phyloP scores from a whole-genome alignment of 2,329 filamentous ascomycete species.

The Neonectria magnoliae region DNA sequence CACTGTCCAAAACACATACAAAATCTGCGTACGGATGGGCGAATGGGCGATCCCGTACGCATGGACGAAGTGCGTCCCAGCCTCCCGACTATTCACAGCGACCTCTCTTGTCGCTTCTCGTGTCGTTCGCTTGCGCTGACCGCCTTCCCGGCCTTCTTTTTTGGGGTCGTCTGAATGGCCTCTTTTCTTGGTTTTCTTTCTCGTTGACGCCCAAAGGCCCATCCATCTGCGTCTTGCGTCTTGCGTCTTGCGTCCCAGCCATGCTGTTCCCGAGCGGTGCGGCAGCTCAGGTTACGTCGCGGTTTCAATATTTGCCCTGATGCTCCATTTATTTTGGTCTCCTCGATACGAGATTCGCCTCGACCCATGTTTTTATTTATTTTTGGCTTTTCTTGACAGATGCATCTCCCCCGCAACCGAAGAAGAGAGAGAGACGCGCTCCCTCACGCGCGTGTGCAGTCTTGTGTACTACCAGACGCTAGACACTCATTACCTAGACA shows the following conservation, averaged over 20 bases:
- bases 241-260: constrained; percentile 14
- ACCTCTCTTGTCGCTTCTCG: constrained; percentile 18
- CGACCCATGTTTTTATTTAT: constrained; percentile 31
- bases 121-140: constrained; percentile 17
- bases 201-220: constrained; percentile 16
- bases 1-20: constrained; percentile 27
- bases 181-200: background rate
- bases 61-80: constrained; percentile 22
- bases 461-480: background rate
- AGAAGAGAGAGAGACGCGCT: constrained; percentile 31
- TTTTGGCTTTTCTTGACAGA: constrained; percentile 29
- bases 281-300: constrained; percentile 25
- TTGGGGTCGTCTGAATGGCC: constrained; percentile 1
- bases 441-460: constrained; percentile 29
- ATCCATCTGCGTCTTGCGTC: background rate
- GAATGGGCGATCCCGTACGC: constrained; percentile 19
- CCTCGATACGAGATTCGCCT: constrained; percentile 32
- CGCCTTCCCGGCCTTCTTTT: constrained; percentile 18
- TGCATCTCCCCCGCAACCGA: constrained; percentile 38
- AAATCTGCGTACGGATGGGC: constrained; percentile 20
- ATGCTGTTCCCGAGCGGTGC: constrained; percentile 15
- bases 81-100: constrained; percentile 19
- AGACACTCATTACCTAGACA: background rate
- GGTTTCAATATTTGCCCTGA: constrained; percentile 24
- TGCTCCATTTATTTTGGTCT: constrained; percentile 29